Percentiles rank a stretch among this genome's conserved stretches.
Evolutionary conservation across 1,284 basidiomycete species (phyloP).

Genomic region (Anthracocystis panici-leucophaei): DNA sequence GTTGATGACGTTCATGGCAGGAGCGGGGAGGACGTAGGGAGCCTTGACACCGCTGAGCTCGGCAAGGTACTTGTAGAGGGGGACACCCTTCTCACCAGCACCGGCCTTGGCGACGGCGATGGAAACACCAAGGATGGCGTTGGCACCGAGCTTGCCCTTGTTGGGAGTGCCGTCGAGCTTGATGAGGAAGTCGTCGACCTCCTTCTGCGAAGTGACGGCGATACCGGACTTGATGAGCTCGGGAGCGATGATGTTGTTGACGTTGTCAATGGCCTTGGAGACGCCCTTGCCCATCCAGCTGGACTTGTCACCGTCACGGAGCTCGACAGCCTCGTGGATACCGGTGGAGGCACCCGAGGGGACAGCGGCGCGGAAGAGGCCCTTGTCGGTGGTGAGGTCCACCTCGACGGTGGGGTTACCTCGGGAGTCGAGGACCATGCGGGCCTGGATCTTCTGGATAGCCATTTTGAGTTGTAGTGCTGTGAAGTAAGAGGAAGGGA

Average conservation of each 20-base stretch:
- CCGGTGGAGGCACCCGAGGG: conserved; percentile 99
- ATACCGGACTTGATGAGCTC: conserved; percentile 88
- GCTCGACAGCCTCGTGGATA: conserved; percentile 97
- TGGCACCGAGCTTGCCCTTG: conserved; percentile 99
- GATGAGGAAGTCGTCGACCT: conserved; percentile 98
- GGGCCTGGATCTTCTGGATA: conserved; percentile 62
- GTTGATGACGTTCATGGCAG: conserved; percentile 98
- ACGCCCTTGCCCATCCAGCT: conserved; percentile 93
- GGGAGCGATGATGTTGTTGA: conserved; percentile 91
- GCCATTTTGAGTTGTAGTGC: conserved; percentile 48
- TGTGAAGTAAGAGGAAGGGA: conserved; percentile 9
- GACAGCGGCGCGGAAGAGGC: conserved; percentile 92
- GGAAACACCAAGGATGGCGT: conserved; percentile 98
- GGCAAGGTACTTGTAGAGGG: conserved; percentile 96
- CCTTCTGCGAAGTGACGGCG: conserved; percentile 91
- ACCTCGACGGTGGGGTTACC: conserved; percentile 70
- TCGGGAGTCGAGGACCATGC: conserved; percentile 67
- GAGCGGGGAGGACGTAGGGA: conserved; percentile 79
- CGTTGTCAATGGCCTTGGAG: conserved; percentile 90
- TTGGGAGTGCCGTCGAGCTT: conserved; percentile 97
- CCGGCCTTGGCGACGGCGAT: conserved; percentile 95
- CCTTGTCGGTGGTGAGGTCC: conserved; percentile 71
- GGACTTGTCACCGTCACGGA: conserved; percentile 94
- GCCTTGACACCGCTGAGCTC: conserved; percentile 92
- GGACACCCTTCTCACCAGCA: conserved; percentile 79